Conservation (phyloP, 192 early-diverging fungal genomes). For the Coemansia furcata region DNA sequence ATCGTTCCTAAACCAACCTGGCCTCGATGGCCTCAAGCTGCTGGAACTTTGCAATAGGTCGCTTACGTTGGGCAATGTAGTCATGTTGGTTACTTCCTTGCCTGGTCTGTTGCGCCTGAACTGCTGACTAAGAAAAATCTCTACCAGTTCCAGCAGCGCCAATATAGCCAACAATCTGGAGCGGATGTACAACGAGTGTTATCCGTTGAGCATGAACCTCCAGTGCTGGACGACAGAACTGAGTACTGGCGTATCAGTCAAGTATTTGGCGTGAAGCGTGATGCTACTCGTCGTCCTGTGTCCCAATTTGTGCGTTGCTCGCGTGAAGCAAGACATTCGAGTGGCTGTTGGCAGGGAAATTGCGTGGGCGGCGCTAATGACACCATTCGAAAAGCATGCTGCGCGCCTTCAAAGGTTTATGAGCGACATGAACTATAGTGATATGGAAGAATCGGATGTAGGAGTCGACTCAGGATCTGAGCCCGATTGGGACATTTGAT, state of each 20-base stretch:
- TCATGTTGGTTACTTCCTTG: background rate
- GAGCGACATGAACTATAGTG: no score
- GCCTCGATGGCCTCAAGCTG: background rate
- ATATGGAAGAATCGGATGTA: no score
- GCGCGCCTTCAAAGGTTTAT: background rate
- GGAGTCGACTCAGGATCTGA: no score
- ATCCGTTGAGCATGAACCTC: background rate
- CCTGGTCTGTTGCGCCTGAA: background rate
- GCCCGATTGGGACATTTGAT: no score
- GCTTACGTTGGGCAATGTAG: background rate
- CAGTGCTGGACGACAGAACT: background rate
- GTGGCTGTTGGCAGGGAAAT: background rate
- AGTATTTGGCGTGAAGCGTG: background rate
- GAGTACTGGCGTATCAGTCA: background rate
- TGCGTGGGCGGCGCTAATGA: background rate
- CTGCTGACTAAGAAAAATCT: background rate
- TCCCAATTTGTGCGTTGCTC: background rate
- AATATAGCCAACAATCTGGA: background rate
- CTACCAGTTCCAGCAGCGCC: background rate
- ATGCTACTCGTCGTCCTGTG: background rate
- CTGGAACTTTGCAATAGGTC: background rate
- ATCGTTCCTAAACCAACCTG: background rate
- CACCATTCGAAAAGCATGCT: background rate
- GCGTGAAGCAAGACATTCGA: background rate
- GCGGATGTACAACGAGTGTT: background rate